phyloP scores from a whole-genome alignment of 768 basidiomycete genomes.

The Phallus indusiatus region DNA sequence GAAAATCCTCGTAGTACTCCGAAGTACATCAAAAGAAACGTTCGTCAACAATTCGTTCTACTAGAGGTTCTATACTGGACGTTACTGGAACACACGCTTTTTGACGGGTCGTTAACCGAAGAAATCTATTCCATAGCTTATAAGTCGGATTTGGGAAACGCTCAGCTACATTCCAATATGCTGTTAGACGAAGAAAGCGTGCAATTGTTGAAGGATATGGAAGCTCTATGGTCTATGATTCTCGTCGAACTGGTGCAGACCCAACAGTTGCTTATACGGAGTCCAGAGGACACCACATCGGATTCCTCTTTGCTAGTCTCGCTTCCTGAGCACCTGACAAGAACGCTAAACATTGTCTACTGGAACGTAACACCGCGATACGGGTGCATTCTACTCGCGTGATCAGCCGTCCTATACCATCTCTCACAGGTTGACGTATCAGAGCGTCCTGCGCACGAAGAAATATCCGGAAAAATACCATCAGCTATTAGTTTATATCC shows the following conservation, averaged over 20 bases:
- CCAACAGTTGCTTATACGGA: slow-evolving; percentile 48
- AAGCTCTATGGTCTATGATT: slow-evolving; percentile 70
- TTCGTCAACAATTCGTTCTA: slow-evolving; percentile 68
- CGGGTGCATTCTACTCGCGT: slow-evolving; percentile 65
- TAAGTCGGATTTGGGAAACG: slow-evolving; percentile 50
- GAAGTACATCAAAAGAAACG: slow-evolving; percentile 65
- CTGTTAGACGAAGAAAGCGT: slow-evolving; percentile 67
- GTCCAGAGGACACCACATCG: slow-evolving; percentile 40
- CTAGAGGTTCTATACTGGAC: slow-evolving; percentile 86
- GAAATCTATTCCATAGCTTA: slow-evolving; percentile 59
- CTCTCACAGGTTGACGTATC: slow-evolving; percentile 38
- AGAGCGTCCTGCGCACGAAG: slow-evolving; percentile 17
- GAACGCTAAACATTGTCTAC: slow-evolving; percentile 59
- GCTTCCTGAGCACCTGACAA: slow-evolving; percentile 51
- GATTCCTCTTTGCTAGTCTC: slow-evolving; percentile 47
- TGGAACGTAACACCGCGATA: slow-evolving; percentile 54
- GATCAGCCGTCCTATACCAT: slow-evolving; percentile 75
- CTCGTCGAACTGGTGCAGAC: slow-evolving; percentile 74
- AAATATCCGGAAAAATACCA: slow-evolving; percentile 38
- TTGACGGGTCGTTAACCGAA: slow-evolving; percentile 51
- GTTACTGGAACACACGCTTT: slow-evolving; percentile 77
- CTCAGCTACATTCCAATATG: slow-evolving; percentile 52
- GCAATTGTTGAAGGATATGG: slow-evolving; percentile 55
- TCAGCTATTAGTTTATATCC: slow-evolving; percentile 45
- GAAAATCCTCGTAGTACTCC: slow-evolving; percentile 49